Base-by-base conservation (phyloP, 192 early-diverging fungal species). In the Chytriomyces sp. region DNA sequence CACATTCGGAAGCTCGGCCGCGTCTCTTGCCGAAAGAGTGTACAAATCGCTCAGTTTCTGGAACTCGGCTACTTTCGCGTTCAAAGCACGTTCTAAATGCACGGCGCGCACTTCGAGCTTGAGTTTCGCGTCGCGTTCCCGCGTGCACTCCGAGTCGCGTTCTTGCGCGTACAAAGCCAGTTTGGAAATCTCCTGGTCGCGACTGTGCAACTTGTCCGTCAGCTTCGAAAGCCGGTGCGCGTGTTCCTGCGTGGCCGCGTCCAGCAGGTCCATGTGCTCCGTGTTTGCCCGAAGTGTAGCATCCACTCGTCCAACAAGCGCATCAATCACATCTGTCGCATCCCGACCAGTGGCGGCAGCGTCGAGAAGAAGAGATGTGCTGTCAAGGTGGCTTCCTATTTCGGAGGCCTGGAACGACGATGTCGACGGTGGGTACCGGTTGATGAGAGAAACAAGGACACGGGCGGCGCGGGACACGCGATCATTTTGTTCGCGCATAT, bases 161-260 rank as follows among this genome's bases (percentile, higher is more conserved):
- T 81, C 81, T 23, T 80, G 77, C 28, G 80, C 28, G 61, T 70
- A 67, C 46, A 83, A 47, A 18, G 67, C 72, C 7, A 80, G 50
- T 64, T 83, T 82, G 18, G 72, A 64, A 18, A 80, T 47, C 50
- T 88, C 87, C 8, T 45, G 60, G n/a, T 86, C 84, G 26, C 78
- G 72, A 8, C 13, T 16, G 5, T 63, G 26, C 5, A 85, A 53
- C 8, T 75, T 60, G n/a, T 82, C 83, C 6, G 77, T 26, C 23
- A 86, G 46, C 8, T 83, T 78, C 48, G 64, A 81, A 48, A 77
- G 59, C 5, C 45, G 28, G n/a, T 61, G 61, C 11, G 46, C 24
- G 0, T 82, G n/a, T 67, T 85, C 81, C 28, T 53, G 18, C 23
- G 76, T 11, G 23, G 47, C 35, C 9, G 69, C 75, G 24, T 86